Percentiles rank a stretch among this genome's conserved stretches.
phyloP scores from a whole-genome alignment of 2,329 filamentous ascomycete genomes.

The Arthrobotrys pseudoclavata region DNA sequence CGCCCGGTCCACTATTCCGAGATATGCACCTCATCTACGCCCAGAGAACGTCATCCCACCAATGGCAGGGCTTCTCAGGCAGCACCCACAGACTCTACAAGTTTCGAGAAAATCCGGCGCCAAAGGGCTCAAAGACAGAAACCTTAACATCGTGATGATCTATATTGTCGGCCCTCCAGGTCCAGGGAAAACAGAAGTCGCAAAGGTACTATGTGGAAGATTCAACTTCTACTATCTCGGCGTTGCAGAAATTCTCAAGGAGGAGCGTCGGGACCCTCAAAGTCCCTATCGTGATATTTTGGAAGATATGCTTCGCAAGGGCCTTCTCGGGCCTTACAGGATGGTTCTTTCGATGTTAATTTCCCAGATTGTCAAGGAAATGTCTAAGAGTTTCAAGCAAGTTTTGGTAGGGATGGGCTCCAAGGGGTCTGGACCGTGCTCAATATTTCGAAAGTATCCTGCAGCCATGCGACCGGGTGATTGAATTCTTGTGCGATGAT shows the following conservation, averaged over 20 bases:
- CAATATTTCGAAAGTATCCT: slow-evolving; percentile 35
- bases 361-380: slow-evolving; percentile 38
- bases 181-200: slow-evolving; percentile 40
- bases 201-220: slow-evolving; percentile 30
- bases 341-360: slow-evolving; percentile 49
- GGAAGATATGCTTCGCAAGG: slow-evolving; percentile 35
- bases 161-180: slow-evolving; percentile 37
- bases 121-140: slow-evolving; percentile 21
- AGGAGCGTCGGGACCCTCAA: slow-evolving; percentile 18
- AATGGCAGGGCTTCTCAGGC: not conserved
- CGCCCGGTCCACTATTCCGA: slow-evolving; percentile 9
- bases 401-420: slow-evolving; percentile 48
- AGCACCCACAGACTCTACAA: slow-evolving; percentile 19
- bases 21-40: slow-evolving; percentile 29
- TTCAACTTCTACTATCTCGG: slow-evolving; percentile 42
- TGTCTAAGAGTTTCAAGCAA: slow-evolving; percentile 43
- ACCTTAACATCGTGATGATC: slow-evolving; percentile 39
- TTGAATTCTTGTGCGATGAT: slow-evolving; percentile 34
- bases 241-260: slow-evolving; percentile 32
- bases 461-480: slow-evolving; percentile 39
- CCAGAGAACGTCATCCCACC: slow-evolving; percentile 33
- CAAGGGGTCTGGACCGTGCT: slow-evolving; percentile 29
- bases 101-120: not conserved
- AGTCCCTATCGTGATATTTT: slow-evolving; percentile 36
- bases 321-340: slow-evolving; percentile 44